Conservation (phyloP, 2,329 filamentous ascomycete genomes). For the Penicillium sp. region DNA sequence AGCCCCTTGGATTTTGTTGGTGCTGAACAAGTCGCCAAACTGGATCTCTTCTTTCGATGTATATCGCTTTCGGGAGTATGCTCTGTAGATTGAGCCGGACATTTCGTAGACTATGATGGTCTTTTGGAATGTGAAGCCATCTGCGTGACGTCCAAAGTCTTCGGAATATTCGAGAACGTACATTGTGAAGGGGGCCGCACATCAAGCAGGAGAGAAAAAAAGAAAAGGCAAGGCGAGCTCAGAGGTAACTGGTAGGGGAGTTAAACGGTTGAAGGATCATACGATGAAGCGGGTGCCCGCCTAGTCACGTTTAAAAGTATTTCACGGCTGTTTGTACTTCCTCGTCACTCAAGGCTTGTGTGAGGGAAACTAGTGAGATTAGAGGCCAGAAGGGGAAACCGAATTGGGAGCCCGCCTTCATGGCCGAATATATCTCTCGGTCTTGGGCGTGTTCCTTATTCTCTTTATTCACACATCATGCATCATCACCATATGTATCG, state of each 20-base stretch:
- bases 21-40: constrained; percentile 1
- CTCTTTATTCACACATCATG: not conserved
- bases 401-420: not conserved
- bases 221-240: not conserved
- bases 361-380: not conserved
- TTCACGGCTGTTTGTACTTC: not conserved
- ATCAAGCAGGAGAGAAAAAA: not conserved
- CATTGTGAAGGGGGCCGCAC: not conserved
- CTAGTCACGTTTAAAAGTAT: constrained; percentile 1
- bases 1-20: constrained; percentile 2
- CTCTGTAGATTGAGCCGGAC: constrained; percentile 2
- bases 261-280: not conserved
- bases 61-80: constrained; percentile 4
- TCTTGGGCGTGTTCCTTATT: not conserved
- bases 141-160: constrained; percentile 1
- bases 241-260: no score
- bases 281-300: not conserved
- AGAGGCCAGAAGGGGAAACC: not conserved
- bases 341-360: not conserved
- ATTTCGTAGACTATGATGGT: constrained; percentile 6
- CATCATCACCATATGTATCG: not conserved
- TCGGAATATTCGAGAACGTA: constrained; percentile 6
- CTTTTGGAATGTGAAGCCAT: not conserved
- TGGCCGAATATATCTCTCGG: not conserved
- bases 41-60: not conserved